Conservation (phyloP, 2,329 filamentous ascomycete genomes). For the Neurospora sp. region DNA sequence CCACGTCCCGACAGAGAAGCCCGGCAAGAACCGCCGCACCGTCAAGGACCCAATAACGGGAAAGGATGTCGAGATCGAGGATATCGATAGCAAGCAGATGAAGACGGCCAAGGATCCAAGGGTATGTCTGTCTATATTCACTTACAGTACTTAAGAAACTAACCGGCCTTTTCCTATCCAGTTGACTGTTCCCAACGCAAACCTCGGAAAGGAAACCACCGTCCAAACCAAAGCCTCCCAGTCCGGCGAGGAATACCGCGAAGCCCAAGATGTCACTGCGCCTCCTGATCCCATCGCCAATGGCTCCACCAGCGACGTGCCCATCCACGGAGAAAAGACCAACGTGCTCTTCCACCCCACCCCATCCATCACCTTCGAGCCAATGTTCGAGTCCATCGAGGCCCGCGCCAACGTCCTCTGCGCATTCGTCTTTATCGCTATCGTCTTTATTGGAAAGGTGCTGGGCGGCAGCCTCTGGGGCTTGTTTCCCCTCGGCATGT, state of each 20-base stretch:
- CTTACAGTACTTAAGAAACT: not conserved
- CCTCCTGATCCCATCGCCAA: constrained; percentile 78
- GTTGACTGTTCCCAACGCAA: constrained; percentile 83
- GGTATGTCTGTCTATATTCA: constrained; percentile 31
- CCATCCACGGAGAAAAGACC: constrained; percentile 92
- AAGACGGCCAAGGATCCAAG: constrained; percentile 61
- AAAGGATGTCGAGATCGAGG: constrained; percentile 74
- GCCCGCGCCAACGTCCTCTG: constrained; percentile 62
- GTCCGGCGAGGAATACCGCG: constrained; percentile 67
- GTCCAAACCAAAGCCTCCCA: constrained; percentile 63
- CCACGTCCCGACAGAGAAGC: constrained; percentile 29
- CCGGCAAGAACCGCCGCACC: constrained; percentile 45
- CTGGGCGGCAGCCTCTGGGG: constrained; percentile 72
- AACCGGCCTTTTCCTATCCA: constrained; percentile 21
- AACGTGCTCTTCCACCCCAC: constrained; percentile 95
- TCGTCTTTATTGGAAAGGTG: constrained; percentile 66
- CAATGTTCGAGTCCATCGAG: constrained; percentile 72
- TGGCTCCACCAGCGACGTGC: constrained; percentile 83
- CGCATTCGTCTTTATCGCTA: constrained; percentile 57
- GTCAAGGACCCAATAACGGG: constrained; percentile 88
- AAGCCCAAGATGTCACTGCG: constrained; percentile 80
- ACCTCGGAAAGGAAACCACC: constrained; percentile 64
- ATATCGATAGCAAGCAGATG: constrained; percentile 50
- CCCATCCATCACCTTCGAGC: constrained; percentile 78
- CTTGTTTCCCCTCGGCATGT: constrained; percentile 62